Conservation (phyloP, 2,329 filamentous ascomycete genomes). For the Aaosphaeria arxii region DNA sequence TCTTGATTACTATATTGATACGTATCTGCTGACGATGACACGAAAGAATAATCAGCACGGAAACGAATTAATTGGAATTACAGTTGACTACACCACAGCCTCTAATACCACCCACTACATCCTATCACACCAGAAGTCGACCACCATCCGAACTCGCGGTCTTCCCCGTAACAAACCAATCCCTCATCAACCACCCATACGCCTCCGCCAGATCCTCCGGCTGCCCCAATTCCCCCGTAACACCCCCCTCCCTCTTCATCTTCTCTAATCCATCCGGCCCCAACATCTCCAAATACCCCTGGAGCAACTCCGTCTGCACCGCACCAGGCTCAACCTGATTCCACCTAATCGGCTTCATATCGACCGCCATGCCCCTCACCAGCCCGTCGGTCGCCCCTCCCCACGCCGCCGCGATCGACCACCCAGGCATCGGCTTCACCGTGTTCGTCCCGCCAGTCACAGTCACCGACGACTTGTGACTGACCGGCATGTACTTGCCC, state of each 20-base stretch:
- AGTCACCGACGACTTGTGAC: conserved; percentile 34
- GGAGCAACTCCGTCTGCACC: conserved; percentile 41
- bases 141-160: conserved; percentile 38
- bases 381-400: conserved; percentile 30
- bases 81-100: too few relatives aligned
- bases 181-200: conserved; percentile 45
- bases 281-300: conserved; percentile 17
- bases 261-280: conserved; percentile 12
- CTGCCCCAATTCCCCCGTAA: conserved; percentile 20
- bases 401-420: conserved; percentile 24
- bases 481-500: conserved; percentile 31
- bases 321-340: conserved; percentile 43
- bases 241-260: conserved; percentile 13
- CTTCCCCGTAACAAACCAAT: conserved; percentile 38
- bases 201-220: conserved; percentile 42
- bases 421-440: conserved; percentile 32
- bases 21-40: too few relatives aligned
- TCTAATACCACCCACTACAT: too few relatives aligned
- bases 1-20: too few relatives aligned
- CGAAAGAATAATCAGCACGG: too few relatives aligned
- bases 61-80: too few relatives aligned
- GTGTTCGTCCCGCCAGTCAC: conserved; percentile 40
- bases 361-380: conserved; percentile 38
- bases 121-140: conserved; percentile 16
- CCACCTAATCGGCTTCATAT: conserved; percentile 42